Evolutionary conservation across 2,329 filamentous ascomycete species (phyloP), one percentile per base, ranked within the genome.

Genomic region (Plenodomus biglobosus): DNA sequence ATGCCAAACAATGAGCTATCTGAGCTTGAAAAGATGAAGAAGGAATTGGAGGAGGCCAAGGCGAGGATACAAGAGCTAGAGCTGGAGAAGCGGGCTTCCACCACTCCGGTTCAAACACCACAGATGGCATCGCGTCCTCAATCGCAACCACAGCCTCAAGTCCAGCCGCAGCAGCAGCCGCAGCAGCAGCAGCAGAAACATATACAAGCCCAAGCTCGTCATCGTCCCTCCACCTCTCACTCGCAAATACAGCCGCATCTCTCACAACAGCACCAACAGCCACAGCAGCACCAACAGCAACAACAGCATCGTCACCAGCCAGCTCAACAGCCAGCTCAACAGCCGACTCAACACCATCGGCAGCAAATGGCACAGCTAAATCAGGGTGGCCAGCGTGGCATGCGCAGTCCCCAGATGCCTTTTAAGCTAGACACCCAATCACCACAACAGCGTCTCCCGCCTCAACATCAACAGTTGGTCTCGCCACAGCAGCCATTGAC

Each of bases 11-110:
- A 38, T 21, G 61, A 61, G 24, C 47, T 67, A 8, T 61, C 64
- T 1, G 67, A 71, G 50, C 46, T 70, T 17, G 68, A 70, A 43
- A 64, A 59, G 49, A 65, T 71, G 55, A 69, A 65, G 52, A 64
- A 48, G 44, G 65, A 71, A 42, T 55, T 70, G 7, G 69, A 70
- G 37, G 69, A 69, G 52, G 67, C 69, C n/a, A 69, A 61, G 45
- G 68, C 66, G 7, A 62, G 64, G 11, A 70, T 72, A 16, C 60
- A 64, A 22, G 55, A 70, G 44, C 55, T 70, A 4, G 64, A 72
- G 42, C 54, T 56, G 1, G 65, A 69, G 50, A 65, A 71, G 20
- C 61, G 60, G 11, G 37, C 59, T 44, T 66, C 65, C 8, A 58
- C 52, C 2, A 66, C 63, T 16, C 63, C 64, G 2, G 48, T 58